phyloP scores from a whole-genome alignment of 768 basidiomycete genomes.

The Pleurotus pulmonarius region DNA sequence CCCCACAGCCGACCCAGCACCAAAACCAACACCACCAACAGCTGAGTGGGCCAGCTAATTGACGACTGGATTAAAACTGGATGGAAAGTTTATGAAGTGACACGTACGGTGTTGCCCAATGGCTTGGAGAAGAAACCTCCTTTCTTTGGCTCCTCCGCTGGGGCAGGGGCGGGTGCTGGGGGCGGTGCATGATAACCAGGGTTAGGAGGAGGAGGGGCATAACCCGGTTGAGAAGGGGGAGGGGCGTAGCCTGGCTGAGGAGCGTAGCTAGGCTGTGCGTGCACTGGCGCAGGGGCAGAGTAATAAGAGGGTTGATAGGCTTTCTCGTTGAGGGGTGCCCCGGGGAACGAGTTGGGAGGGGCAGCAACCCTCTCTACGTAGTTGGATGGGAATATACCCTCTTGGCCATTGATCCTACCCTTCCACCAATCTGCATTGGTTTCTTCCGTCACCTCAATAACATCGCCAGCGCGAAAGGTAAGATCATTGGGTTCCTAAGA shows the following conservation, averaged over 20 bases:
- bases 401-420: conserved; percentile 52
- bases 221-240: conserved; percentile 12
- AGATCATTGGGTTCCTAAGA: conserved; percentile 69
- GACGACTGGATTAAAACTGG: conserved; percentile 4
- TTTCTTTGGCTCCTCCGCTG: conserved; percentile 48
- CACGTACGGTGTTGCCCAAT: conserved; percentile 49
- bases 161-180: conserved; percentile 22
- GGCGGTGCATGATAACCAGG: conserved; percentile 18
- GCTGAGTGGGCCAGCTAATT: conserved; percentile 48
- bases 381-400: conserved; percentile 71
- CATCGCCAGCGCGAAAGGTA: conserved; percentile 68
- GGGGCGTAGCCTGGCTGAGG: conserved; percentile 5
- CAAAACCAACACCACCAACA: conserved; percentile 69
- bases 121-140: conserved; percentile 29
- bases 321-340: not conserved
- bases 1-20: conserved; percentile 54
- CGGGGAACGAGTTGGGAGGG: conserved; percentile 6
- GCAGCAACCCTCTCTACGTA: conserved; percentile 55
- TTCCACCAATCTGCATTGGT: conserved; percentile 87
- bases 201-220: conserved; percentile 15
- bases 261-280: conserved; percentile 4
- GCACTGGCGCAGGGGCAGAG: conserved; percentile 10
- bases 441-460: conserved; percentile 69
- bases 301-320: conserved; percentile 8
- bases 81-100: not conserved